Base-by-base conservation (phyloP, 805 yeast genomes). In the Candida andamanensis region DNA sequence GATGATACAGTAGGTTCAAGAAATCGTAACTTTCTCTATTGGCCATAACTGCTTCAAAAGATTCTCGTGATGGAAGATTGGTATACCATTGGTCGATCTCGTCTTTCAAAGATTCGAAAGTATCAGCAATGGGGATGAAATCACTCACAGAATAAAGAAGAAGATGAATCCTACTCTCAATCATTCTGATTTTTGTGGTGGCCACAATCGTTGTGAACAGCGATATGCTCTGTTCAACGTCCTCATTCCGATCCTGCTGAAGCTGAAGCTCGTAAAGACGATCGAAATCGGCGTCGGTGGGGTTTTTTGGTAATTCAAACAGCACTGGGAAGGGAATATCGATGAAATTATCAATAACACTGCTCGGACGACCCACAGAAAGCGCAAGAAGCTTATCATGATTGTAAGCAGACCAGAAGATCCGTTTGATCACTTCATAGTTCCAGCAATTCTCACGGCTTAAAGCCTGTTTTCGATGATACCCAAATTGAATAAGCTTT, bases 11-110 rank as follows among this genome's bases (percentile, higher is more conserved):
- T 11, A 40, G 17, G 8, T 37, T 33, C 3, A 40, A 15, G 22
- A 32, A 40, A 22, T 37, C 39, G 15, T 40, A 40, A 19, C 44
- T 40, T 17, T 40, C 44, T 24, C 35, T 18, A n/a, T 37, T 40
- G 5, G 20, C 27, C 32, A 40, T 27, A 5, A 26, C 37, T 4
- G 9, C n/a, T 9, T 37, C 36, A 22, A 40, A 40, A n/a, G 34
- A 37, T 16, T 23, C 18, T n/a, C 26, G n/a, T 4, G 33, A 9
- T 1, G 44, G 44, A 15, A 40, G 21, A 13, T 18, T 20, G 2
- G 14, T n/a, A 8, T 23, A 28, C 44, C 44, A 40, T 3, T 17
- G 9, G 15, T 37, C 26, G 3, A 40, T 28, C 13, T 34, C 39
- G 5, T 18, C 12, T 13, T 33, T 29, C 5, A 40, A 23, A 1